These are phyloP conservation scores for Tolypocladium guangdongense DNA, from an alignment of 2,329 filamentous ascomycete species.

Conservation along the genomic window DNA sequence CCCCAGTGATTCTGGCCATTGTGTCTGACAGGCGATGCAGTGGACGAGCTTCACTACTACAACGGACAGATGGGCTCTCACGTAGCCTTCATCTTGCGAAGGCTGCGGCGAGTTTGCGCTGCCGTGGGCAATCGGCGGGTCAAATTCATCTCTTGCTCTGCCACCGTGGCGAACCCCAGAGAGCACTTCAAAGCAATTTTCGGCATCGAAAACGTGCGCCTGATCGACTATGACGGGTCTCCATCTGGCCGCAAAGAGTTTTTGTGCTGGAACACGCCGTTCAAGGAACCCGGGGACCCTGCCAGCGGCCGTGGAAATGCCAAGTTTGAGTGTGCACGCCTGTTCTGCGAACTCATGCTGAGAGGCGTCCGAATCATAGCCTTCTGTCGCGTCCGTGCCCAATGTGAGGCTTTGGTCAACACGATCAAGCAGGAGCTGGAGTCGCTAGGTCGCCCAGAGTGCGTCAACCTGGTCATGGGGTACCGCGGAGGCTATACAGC, in stretches of 20 bases:
- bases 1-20: too few relatives aligned
- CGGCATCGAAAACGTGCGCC: conserved; percentile 65
- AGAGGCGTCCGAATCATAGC: conserved; percentile 86
- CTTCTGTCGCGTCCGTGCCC: conserved; percentile 78
- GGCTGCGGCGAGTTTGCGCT: conserved; percentile 77
- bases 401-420: conserved; percentile 75
- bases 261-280: conserved; percentile 95
- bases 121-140: conserved; percentile 77
- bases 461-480: conserved; percentile 75
- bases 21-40: conserved; percentile 17
- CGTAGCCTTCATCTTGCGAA: conserved; percentile 87
- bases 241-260: conserved; percentile 88
- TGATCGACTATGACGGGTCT: conserved; percentile 87
- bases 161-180: conserved; percentile 86
- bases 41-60: conserved; percentile 90
- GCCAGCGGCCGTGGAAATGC: conserved; percentile 76
- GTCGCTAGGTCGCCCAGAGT: conserved; percentile 61
- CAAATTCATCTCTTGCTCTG: conserved; percentile 91
- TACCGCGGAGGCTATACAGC: conserved; percentile 93
- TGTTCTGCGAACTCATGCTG: conserved; percentile 84
- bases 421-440: conserved; percentile 71
- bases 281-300: conserved; percentile 78
- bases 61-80: conserved; percentile 92
- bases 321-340: conserved; percentile 72
- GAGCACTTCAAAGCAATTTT: conserved; percentile 94